Evolutionary conservation across 768 basidiomycete species (phyloP), one percentile per base, ranked within the genome.

Genomic region (Lactarius quietus): DNA sequence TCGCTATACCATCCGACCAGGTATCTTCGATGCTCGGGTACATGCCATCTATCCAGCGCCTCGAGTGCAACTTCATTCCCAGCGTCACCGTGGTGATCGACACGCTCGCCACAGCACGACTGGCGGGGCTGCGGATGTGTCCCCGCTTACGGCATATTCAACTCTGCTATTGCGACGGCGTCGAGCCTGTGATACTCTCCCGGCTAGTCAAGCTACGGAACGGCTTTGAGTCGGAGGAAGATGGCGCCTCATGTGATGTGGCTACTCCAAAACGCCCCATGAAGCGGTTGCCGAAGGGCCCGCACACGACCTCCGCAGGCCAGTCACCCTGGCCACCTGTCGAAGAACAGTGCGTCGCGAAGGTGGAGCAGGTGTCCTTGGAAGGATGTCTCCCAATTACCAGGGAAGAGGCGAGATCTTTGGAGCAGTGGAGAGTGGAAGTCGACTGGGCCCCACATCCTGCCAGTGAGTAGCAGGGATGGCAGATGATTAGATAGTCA

Each of bases 61-160:
- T 69, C 68, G 66, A 67, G 18, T 69, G 66, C 43, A 67, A 62
- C 66, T 52, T 64, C 43, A 35, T 69, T 53, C 51, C 23, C 54
- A 63, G 56, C 39, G 48, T 53, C 59, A 39, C 53, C 12, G 9
- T 35, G 29, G 26, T 69, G 36, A 58, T 67, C 9, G 36, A 54
- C 10, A 62, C 65, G 33, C 65, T 69, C 20, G 57, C 54, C 26
- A 45, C 65, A 4, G 36, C 65, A 10, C 58, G 55, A 36, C 43
- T 38, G 15, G 58, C 28, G 17, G 56, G 43, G 3, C 23, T 51
- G 18, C 51, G 61, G 15, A 38, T 56, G 6, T 69, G 68, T 36
- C 62, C 68, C 9, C 39, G 14, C 7, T 56, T 67, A 33, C 59
- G 62, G 28, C 48, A 52, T 36, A 63, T 67, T 17, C 59, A 69